These are phyloP conservation scores for Venturia nashicola DNA, from an alignment of 2,329 filamentous ascomycete genomes.

Conservation along the genomic window DNA sequence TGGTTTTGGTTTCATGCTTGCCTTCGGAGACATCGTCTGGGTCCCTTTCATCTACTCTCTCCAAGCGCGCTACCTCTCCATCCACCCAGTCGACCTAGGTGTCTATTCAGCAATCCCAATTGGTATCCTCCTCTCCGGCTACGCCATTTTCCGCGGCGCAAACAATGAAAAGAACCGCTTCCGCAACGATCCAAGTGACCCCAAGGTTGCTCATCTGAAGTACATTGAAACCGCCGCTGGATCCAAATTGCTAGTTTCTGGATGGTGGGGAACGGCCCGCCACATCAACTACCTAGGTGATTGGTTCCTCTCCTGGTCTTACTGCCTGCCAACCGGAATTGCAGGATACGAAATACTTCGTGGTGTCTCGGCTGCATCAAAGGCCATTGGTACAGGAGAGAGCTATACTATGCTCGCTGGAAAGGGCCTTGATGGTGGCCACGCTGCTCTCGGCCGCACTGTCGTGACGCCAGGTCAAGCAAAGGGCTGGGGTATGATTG, in stretches of 20 bases:
- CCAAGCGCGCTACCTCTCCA: conserved; percentile 72
- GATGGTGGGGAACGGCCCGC: conserved; percentile 86
- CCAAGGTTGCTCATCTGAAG: conserved; percentile 64
- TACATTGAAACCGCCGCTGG: conserved; percentile 78
- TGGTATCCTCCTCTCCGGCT: conserved; percentile 58
- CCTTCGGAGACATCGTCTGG: conserved; percentile 89
- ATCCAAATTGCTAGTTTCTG: conserved; percentile 67
- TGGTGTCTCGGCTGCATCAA: conserved; percentile 38
- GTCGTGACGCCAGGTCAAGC: conserved; percentile 61
- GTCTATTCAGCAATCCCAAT: conserved; percentile 48
- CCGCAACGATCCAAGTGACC: conserved; percentile 74
- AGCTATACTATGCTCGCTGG: conserved; percentile 27
- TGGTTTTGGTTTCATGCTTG: conserved; percentile 89
- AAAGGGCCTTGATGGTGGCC: conserved; percentile 26
- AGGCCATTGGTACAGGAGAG: conserved; percentile 21
- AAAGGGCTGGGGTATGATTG: conserved; percentile 69
- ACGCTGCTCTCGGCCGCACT: conserved; percentile 43
- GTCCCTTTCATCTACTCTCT: conserved; percentile 80
- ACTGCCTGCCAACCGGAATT: conserved; percentile 73
- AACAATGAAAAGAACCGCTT: conserved; percentile 95
- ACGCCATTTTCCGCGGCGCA: conserved; percentile 82
- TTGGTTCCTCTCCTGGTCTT: conserved; percentile 89
- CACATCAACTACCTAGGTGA: conserved; percentile 96
- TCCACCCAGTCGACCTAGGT: conserved; percentile 72
- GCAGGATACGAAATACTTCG: conserved; percentile 50